A percentile compares a stretch with the other conserved stretches of the same genome.
These are phyloP conservation scores for Apostasia shenzhenica DNA, from an alignment of 106 monocot genomes.

Conservation along the genomic window DNA sequence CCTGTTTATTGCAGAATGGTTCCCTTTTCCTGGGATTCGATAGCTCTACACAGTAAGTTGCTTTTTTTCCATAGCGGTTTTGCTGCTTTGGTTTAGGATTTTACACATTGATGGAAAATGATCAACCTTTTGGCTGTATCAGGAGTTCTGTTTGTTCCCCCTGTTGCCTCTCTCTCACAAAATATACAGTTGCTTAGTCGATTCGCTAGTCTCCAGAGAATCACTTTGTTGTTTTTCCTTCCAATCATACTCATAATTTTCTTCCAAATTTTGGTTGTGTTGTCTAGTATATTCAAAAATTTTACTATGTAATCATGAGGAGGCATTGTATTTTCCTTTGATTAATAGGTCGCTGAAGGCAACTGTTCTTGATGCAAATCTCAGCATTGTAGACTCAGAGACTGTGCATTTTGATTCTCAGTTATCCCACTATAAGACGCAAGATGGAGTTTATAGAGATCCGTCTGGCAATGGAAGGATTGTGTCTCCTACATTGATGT, in stretches of 20 bases:
- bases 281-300: too few relatives aligned
- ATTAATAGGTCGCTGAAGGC: constrained; percentile 78
- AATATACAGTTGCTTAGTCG: too few relatives aligned
- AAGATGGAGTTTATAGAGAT: constrained; percentile 92
- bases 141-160: too few relatives aligned
- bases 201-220: too few relatives aligned
- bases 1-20: constrained; percentile 46
- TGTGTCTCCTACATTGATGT: constrained; percentile 94
- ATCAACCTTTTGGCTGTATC: too few relatives aligned
- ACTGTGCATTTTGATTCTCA: constrained; percentile 81
- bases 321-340: neutral
- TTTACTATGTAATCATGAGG: too few relatives aligned
- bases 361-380: constrained; percentile 65
- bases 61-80: neutral
- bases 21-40: constrained; percentile 86
- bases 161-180: too few relatives aligned
- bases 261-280: too few relatives aligned
- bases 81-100: neutral
- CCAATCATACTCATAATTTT: too few relatives aligned
- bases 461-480: constrained; percentile 56
- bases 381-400: constrained; percentile 61
- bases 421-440: constrained; percentile 79
- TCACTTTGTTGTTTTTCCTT: too few relatives aligned
- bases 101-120: neutral
- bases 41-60: constrained; percentile 88